These are phyloP conservation scores for Astragalus glycyphyllos DNA, from an alignment of 306 rosid species.

Conservation along the genomic window DNA sequence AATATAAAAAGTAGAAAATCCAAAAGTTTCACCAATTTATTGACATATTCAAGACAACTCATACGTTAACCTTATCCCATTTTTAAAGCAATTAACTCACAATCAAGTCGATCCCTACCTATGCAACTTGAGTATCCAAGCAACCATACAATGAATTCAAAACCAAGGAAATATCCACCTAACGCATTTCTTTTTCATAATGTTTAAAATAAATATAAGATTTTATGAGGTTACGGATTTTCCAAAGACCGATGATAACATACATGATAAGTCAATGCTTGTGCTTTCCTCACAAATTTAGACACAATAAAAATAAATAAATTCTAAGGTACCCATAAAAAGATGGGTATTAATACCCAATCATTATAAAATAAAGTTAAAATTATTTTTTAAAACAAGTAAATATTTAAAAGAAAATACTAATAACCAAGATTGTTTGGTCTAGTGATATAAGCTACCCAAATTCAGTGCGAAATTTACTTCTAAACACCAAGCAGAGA, in stretches of 20 bases:
- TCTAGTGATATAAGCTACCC: too few species aligned
- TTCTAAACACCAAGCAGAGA: too few species aligned
- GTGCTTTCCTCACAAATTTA: neutral
- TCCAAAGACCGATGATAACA: neutral
- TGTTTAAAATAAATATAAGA: neutral
- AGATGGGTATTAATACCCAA: too few species aligned
- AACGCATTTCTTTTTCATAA: slow-evolving; percentile 7
- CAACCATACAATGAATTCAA: slow-evolving; percentile 6
- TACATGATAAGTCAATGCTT: slow-evolving; percentile 2
- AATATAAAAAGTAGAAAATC: neutral
- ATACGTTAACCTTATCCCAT: slow-evolving; percentile 1
- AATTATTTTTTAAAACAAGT: too few species aligned
- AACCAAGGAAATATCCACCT: neutral
- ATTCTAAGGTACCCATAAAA: too few species aligned
- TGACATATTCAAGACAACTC: neutral
- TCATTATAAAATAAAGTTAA: too few species aligned
- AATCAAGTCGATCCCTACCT: slow-evolving; percentile 36
- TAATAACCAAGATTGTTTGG: too few species aligned
- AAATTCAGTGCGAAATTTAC: too few species aligned
- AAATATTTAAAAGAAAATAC: too few species aligned
- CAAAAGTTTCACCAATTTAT: neutral
- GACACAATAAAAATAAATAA: too few species aligned
- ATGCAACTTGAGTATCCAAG: neutral
- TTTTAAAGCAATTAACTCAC: neutral
- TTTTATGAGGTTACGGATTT: neutral